Conservation (phyloP, 1,139 yeast species). For the Candida sanyaensis region DNA sequence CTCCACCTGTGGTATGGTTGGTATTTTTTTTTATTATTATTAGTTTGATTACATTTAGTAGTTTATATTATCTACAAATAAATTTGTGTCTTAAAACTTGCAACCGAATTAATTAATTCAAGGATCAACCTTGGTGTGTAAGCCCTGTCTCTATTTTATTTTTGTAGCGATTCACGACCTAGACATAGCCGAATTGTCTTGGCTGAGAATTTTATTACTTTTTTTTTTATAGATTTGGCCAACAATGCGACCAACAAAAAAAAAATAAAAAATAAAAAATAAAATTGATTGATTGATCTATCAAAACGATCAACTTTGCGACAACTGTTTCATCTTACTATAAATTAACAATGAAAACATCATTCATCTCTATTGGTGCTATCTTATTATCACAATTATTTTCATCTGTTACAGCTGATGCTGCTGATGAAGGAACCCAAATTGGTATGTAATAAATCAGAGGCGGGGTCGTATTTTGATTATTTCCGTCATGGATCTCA, state of each 20-base stretch:
- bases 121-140: too few relatives aligned
- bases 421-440: constrained; percentile 22
- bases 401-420: constrained; percentile 12
- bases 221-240: too few relatives aligned
- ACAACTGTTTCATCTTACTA: neutral
- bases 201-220: too few relatives aligned
- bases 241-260: neutral
- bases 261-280: too few relatives aligned
- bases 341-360: constrained; percentile 11
- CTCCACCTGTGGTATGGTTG: neutral
- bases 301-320: constrained; percentile 1
- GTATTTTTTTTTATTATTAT: neutral
- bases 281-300: neutral
- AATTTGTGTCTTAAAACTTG: too few relatives aligned
- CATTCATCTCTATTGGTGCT: constrained; percentile 10
- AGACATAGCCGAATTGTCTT: too few relatives aligned
- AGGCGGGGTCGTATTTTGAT: neutral
- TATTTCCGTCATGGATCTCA: too few relatives aligned
- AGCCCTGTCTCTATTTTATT: neutral
- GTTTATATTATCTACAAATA: too few relatives aligned
- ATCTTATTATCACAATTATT: constrained; percentile 10
- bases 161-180: neutral
- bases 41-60: too few relatives aligned
- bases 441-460: constrained; percentile 26
- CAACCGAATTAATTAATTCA: too few relatives aligned